Evolutionary conservation across 768 basidiomycete genomes (phyloP), one percentile per base, ranked within the genome.

Genomic region (Leccinum fibrillosum): DNA sequence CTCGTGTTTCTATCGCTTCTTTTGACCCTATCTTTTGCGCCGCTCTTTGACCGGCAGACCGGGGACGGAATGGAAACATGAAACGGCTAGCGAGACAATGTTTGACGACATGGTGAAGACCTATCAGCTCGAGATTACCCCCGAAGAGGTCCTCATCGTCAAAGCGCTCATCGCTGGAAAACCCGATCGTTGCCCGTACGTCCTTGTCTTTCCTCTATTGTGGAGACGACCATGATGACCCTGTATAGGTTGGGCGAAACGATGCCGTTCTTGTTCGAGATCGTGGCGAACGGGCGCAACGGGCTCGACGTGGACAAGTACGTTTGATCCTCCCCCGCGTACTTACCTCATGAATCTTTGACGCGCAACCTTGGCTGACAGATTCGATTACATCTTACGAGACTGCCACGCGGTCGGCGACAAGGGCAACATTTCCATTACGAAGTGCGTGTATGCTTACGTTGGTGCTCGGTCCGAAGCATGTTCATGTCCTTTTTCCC

Each of bases 301-400:
- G 92, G 92, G 0, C 76, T 94, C 4, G 92, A 94, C 64, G 91
- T 94, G 5, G 91, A 94, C 78, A 92, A 92, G 90, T 89, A 57
- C 37, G 58, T 51, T 19, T 0, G 17, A 34, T 57, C 32, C 23
- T 37, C 11, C 7, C 12, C 42, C 23, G 28, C 12, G n/a, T 52
- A n/a, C 13, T 47, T 12, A 15, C 13, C 21, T 47, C 8, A 11
- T 25, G 2, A 6, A 45, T 21, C 0, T 9, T 17, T 37, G 15
- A 47, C 21, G 21, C 23, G 12, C 13, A 25, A 47, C 13, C 39
- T n/a, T n/a, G n/a, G 2, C 4, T 42, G 39, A 8, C 49, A 92
- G 90, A 62, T 89, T 91, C 54, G 92, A 94, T 66, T 94, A 94
- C 61, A 90, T 94, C 55, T 76, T 83, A 6, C 78, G 92, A 2